Percentiles rank a stretch among this genome's conserved stretches.
Evolutionary conservation across 2,329 filamentous ascomycete genomes (phyloP).

Genomic region (Ceratocystis colombiana): DNA sequence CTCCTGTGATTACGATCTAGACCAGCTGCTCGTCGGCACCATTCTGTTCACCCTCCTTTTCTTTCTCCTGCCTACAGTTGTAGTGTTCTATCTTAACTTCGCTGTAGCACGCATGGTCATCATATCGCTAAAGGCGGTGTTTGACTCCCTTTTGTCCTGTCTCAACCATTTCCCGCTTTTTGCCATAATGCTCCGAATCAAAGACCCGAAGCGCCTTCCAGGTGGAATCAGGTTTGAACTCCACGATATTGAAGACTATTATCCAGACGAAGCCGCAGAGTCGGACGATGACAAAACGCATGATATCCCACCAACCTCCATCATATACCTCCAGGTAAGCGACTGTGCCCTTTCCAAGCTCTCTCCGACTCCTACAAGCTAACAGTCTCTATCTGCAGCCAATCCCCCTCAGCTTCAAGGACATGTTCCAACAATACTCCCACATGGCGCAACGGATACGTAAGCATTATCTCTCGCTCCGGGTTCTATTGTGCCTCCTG

Average conservation of each 20-base stretch:
- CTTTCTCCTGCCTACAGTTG: constrained; percentile 86
- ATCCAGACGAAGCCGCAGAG: constrained; percentile 34
- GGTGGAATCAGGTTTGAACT: constrained; percentile 84
- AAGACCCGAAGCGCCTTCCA: constrained; percentile 81
- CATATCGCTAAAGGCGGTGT: constrained; percentile 78
- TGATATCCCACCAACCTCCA: constrained; percentile 51
- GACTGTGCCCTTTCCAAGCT: background rate
- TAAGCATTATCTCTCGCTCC: constrained; percentile 87
- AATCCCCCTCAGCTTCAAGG: constrained; percentile 77
- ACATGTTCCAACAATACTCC: constrained; percentile 96
- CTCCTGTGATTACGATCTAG: constrained; percentile 95
- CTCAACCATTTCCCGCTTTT: constrained; percentile 97
- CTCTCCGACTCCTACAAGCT: constrained; percentile 9
- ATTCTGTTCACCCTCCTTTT: constrained; percentile 93
- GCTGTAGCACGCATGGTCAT: constrained; percentile 89
- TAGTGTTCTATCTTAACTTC: constrained; percentile 96
- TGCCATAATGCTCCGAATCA: constrained; percentile 88
- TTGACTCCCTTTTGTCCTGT: constrained; percentile 87
- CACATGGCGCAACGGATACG: constrained; percentile 85
- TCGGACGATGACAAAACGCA: background rate
- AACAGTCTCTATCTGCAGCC: constrained; percentile 44
- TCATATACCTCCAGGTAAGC: constrained; percentile 73
- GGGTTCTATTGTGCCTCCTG: constrained; percentile 75
- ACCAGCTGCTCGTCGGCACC: constrained; percentile 90
- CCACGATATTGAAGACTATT: constrained; percentile 55